phyloP scores from a whole-genome alignment of 306 rosid species.

The Acmispon strigosus region DNA sequence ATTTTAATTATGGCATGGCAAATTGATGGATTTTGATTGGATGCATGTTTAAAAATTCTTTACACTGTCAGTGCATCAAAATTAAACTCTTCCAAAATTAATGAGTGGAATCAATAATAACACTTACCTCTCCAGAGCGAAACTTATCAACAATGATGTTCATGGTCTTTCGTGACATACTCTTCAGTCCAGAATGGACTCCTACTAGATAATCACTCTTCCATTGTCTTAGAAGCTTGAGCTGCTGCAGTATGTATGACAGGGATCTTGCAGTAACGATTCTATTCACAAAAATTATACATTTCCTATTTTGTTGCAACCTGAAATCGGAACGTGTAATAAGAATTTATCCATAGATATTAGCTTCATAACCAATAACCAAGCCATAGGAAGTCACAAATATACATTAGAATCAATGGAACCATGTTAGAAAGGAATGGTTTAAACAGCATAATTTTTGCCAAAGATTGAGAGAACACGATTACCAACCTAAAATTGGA shows the following conservation, averaged over 20 bases:
- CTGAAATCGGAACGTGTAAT: slow-evolving; percentile 39
- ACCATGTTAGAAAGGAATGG: slow-evolving; percentile 16
- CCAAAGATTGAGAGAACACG: slow-evolving; percentile 10
- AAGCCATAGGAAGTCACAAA: background rate
- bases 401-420: background rate
- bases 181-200: slow-evolving; percentile 66
- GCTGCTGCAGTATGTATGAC: slow-evolving; percentile 57
- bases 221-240: slow-evolving; percentile 64
- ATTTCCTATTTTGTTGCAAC: slow-evolving; percentile 61
- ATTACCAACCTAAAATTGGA: slow-evolving; percentile 67
- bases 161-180: slow-evolving; percentile 74
- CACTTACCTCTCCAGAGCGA: slow-evolving; percentile 71
- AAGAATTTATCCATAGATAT: slow-evolving; percentile 4
- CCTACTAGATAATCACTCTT: slow-evolving; percentile 79
- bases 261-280: slow-evolving; percentile 79
- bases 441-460: slow-evolving; percentile 7
- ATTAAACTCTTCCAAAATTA: background rate
- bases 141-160: slow-evolving; percentile 64
- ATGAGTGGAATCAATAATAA: background rate
- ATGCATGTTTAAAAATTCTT: too few species aligned
- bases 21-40: too few species aligned
- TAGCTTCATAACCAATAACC: slow-evolving; percentile 12
- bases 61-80: too few species aligned
- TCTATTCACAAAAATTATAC: slow-evolving; percentile 89
- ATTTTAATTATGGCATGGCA: too few species aligned